These are phyloP conservation scores for Rhododendron molle DNA, from an alignment of 148 eudicot genomes.

Conservation along the genomic window DNA sequence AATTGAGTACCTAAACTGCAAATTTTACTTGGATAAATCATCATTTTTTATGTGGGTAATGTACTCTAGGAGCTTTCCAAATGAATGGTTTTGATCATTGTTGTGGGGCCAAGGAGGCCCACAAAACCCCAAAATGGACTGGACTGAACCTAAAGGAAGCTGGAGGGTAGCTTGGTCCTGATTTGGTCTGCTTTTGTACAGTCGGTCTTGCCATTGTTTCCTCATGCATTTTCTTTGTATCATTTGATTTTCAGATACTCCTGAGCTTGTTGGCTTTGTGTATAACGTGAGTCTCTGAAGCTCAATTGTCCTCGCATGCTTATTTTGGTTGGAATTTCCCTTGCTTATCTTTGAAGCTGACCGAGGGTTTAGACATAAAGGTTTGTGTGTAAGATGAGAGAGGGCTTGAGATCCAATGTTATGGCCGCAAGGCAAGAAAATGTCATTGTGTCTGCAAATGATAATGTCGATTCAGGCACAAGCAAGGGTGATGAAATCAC, in stretches of 20 bases:
- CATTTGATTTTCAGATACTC: not conserved
- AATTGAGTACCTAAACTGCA: not conserved
- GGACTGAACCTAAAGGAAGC: not conserved
- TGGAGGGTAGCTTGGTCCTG: not conserved
- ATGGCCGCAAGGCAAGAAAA: constrained; percentile 12
- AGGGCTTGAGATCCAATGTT: constrained; percentile 44
- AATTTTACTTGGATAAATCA: not conserved
- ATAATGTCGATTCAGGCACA: constrained; percentile 12
- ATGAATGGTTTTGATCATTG: not conserved
- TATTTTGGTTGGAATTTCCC: not conserved
- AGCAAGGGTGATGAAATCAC: not conserved
- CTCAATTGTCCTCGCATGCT: not conserved
- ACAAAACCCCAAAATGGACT: not conserved
- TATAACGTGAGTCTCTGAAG: not conserved
- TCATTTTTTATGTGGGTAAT: not conserved
- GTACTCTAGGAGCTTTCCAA: not conserved
- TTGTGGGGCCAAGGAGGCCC: not conserved
- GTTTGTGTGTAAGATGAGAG: constrained; percentile 31
- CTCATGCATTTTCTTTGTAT: not conserved
- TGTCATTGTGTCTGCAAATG: constrained; percentile 8
- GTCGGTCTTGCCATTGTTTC: not conserved
- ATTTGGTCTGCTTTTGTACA: not conserved
- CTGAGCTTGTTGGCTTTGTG: not conserved
- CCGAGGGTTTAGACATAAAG: constrained; percentile 1
- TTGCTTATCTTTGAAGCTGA: not conserved